These are phyloP conservation scores for Pseudotulostoma volvatum DNA, from an alignment of 495 filamentous ascomycete species.

Conservation along the genomic window DNA sequence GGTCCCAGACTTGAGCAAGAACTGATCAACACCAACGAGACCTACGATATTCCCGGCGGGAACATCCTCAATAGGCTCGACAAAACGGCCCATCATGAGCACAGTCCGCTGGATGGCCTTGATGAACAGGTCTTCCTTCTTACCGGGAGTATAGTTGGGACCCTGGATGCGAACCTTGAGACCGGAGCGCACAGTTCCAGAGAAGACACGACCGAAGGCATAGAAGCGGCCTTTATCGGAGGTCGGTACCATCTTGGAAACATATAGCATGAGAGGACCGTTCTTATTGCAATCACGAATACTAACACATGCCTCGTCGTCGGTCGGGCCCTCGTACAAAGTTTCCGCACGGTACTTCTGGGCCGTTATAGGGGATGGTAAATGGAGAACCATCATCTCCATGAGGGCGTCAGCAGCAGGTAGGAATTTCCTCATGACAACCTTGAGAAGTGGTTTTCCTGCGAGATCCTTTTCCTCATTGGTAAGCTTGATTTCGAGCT, in stretches of 20 bases:
- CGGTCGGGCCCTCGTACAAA: conserved; percentile 89
- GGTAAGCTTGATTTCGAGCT: conserved; percentile 82
- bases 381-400: conserved; percentile 99
- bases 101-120: conserved; percentile 99
- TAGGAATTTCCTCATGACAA: conserved; percentile 95
- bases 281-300: conserved; percentile 97
- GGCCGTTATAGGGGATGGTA: conserved; percentile 88
- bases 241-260: conserved; percentile 99
- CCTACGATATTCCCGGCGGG: conserved; percentile 98
- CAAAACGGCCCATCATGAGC: conserved; percentile 99
- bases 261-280: conserved; percentile 98
- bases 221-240: conserved; percentile 99
- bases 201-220: conserved; percentile 99
- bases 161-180: conserved; percentile 99
- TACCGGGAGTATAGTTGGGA: conserved; percentile 93
- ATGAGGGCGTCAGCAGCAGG: conserved; percentile 94
- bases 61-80: conserved; percentile 98
- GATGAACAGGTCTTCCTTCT: conserved; percentile 98
- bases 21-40: conserved; percentile 98
- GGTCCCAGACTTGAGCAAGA: conserved; percentile 99
- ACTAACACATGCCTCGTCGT: conserved; percentile 82
- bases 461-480: conserved; percentile 80
- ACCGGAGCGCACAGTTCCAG: conserved; percentile 91
- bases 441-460: conserved; percentile 93
- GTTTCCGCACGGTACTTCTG: conserved; percentile 98